Base-by-base conservation (phyloP, 164 flowering plant genomes). In the Piper longum region DNA sequence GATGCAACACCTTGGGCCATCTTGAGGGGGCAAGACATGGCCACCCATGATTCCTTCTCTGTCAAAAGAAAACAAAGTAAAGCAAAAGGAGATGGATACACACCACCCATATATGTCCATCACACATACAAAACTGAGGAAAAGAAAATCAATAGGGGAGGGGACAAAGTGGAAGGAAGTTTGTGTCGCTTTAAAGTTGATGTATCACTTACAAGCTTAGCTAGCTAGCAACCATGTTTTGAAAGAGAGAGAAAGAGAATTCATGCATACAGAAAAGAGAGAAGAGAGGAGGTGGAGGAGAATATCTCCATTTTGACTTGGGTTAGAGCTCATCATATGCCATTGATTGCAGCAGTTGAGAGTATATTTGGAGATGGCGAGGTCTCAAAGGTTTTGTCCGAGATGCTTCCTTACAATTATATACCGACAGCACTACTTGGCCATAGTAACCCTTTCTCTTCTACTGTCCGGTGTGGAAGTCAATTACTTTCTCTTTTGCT, bases 11-110 rank as follows among this genome's bases (percentile, higher is more conserved):
- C 63, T 65, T 48, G 52, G 79, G 77, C 77, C 70, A 26, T 79
- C 80, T 76, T 72, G 70, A 60, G 65, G 67, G 69, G 68, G 76
- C 71, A 61, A 70, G 69, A 73, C 74, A 71, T 26, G 36, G 70
- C 74, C 78, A 74, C 73, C 66, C 70, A 73, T 57, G 57, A 74
- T 83, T 83, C 82, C 81, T 80, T 81, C 69, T 76, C 82, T 77
- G 71, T 69, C 76, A 73, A 26, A 79, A 82, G 81, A 82, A 82
- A 77, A 77, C 79, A 70, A 73, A 78, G 67, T 72, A 71, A 65
- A 65, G 76, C 61, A 67, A 76, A 81, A 80, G 76, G 62, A 74
- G 82, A 82, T 70, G 58, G 77, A 56, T 78, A 78, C 84, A 79
- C 78, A 63, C 79, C 83, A 79, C 82, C 84, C 77, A 73, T 68